These are phyloP conservation scores for Pachysandra terminalis DNA, from an alignment of 164 flowering plant genomes.

Conservation along the genomic window DNA sequence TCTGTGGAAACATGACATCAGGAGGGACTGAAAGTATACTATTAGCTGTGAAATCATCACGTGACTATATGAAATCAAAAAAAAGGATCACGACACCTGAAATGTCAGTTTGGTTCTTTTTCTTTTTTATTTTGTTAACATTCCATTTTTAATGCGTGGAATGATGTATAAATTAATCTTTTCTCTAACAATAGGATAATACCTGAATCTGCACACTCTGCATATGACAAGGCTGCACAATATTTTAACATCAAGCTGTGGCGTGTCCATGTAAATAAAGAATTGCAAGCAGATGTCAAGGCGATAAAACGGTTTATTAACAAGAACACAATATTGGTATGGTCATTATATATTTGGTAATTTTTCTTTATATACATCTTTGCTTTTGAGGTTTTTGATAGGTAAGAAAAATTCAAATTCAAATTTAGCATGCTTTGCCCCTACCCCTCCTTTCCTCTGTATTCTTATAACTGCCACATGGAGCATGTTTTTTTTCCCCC, in stretches of 20 bases:
- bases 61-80: conserved; percentile 86
- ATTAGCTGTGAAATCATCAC: conserved; percentile 85
- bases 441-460: background rate
- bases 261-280: conserved; percentile 88
- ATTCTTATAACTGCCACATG: too few species aligned
- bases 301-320: conserved; percentile 61
- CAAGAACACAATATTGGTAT: conserved; percentile 84
- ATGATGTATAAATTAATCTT: conserved; percentile 9
- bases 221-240: conserved; percentile 97
- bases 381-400: background rate
- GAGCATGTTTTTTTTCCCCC: background rate
- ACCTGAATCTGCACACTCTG: conserved; percentile 98
- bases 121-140: background rate
- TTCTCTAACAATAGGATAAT: conserved; percentile 58
- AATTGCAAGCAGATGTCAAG: conserved; percentile 82
- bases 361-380: background rate
- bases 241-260: conserved; percentile 89
- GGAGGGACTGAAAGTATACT: conserved; percentile 98
- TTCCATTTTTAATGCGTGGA: background rate
- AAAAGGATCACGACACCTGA: conserved; percentile 83
- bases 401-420: too few species aligned
- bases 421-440: background rate
- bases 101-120: conserved; percentile 47
- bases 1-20: conserved; percentile 99
- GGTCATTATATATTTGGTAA: background rate